Evolutionary conservation across 2,329 filamentous ascomycete species (phyloP), one percentile per base, ranked within the genome.

Genomic region (Penicillium polonicum): DNA sequence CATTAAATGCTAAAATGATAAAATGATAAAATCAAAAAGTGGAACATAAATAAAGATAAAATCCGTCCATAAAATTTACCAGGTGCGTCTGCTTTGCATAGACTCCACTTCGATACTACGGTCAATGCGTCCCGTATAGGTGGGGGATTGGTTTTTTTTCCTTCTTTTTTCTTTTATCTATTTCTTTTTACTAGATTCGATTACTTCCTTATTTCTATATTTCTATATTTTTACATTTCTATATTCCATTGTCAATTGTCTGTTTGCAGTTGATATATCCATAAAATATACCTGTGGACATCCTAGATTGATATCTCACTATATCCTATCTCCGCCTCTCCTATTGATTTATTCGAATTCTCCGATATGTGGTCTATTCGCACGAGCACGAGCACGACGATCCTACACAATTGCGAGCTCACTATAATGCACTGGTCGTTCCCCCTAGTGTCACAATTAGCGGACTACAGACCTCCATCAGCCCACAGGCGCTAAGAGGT

Each of bases 121-220:
- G 63, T 63, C 65, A 65, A 58, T 67, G 65, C 65, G 64, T 59
- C 52, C 58, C 60, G 60, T 60, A 63, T 61, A 61, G 43, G 42
- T 57, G 50, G 50, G 39, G 48, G 21, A 42, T 43, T 50, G 33
- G 33, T 41, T 21, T 46, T 45, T 38, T 39, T 29, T 29, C 8
- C 17, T 23, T 35, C 33, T 35, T 2, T 15, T 6, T 15, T 43
- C 10, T 4, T 9, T n/a, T 46, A n/a, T 36, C 5, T n/a, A 33
- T 21, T 38, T 33, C 4, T n/a, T 23, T 48, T 29, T 13, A 38
- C 23, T 27, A 15, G 4, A 27, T 15, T 25, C 27, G n/a, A 25
- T 41, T 29, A 42, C 42, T 33, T 33, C 5, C 9, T 15, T 41
- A n/a, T 25, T 45, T 52, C 49, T 19, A n/a, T 5, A n/a, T 9